Evolutionary conservation across 2,329 filamentous ascomycete genomes (phyloP).

Genomic region (Westerdykella aurantiaca): DNA sequence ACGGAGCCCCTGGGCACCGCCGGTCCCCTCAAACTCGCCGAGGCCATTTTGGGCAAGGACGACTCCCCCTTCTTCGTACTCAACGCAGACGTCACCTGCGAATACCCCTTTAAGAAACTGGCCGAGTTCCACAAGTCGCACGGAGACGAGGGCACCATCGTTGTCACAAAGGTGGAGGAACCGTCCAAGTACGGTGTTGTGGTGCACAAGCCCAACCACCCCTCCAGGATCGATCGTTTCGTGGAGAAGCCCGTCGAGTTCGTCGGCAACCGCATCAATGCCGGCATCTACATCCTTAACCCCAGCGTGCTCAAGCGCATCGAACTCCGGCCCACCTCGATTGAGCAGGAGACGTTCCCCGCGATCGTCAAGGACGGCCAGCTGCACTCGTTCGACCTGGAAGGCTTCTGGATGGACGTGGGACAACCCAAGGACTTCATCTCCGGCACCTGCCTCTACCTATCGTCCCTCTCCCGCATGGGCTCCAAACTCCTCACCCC

Average conservation of each 20-base stretch:
- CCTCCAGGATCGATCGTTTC: constrained; percentile 92
- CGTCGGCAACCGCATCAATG: constrained; percentile 1
- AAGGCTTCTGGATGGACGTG: constrained; percentile 99
- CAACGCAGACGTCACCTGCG: constrained; percentile 97
- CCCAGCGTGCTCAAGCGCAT: constrained; percentile 81
- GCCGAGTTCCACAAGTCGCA: constrained; percentile 88
- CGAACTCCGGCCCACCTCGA: constrained; percentile 91
- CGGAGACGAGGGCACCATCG: constrained; percentile 93
- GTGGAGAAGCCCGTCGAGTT: constrained; percentile 95
- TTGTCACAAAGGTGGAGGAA: constrained; percentile 98
- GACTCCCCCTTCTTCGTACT: constrained; percentile 95
- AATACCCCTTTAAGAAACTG: constrained; percentile 88
- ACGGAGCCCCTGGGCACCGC: constrained; percentile 91
- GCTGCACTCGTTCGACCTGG: constrained; percentile 91
- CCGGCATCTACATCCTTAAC: constrained; percentile 2
- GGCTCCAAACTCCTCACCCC: constrained; percentile 77
- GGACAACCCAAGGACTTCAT: constrained; percentile 98
- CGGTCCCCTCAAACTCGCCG: constrained; percentile 90
- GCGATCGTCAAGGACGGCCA: constrained; percentile 83
- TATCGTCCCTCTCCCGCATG: constrained; percentile 86
- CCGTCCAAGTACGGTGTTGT: constrained; percentile 98
- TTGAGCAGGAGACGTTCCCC: constrained; percentile 98
- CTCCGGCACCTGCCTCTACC: constrained; percentile 90
- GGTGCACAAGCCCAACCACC: constrained; percentile 89
- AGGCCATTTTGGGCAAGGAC: constrained; percentile 87